Conservation (phyloP, 495 filamentous ascomycete genomes). For the Aspergillus cavernicola region DNA sequence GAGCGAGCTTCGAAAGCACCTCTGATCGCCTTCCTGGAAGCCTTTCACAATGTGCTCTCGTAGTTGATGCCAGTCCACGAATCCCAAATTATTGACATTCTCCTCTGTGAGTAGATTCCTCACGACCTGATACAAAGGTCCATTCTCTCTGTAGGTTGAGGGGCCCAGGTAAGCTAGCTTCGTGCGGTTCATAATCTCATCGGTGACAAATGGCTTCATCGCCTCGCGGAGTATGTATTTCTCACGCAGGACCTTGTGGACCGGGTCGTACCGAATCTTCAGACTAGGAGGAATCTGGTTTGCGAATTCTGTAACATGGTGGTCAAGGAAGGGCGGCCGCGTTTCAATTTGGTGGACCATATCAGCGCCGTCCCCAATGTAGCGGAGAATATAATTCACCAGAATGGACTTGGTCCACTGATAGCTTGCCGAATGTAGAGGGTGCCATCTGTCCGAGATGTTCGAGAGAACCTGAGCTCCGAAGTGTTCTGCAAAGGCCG, state of each 20-base stretch:
- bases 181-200: slow-evolving; percentile 44
- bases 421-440: slow-evolving; percentile 45
- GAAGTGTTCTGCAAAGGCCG: slow-evolving; percentile 17
- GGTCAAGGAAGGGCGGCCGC: slow-evolving; percentile 50
- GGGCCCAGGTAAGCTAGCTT: slow-evolving; percentile 47
- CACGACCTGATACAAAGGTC: slow-evolving; percentile 36
- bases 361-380: slow-evolving; percentile 49
- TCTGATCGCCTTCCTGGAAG: slow-evolving; percentile 26
- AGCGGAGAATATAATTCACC: slow-evolving; percentile 44
- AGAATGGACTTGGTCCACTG: slow-evolving; percentile 39
- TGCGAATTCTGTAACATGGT: slow-evolving; percentile 48
- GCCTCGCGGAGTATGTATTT: slow-evolving; percentile 53
- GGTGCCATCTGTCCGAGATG: slow-evolving; percentile 44
- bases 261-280: slow-evolving; percentile 40
- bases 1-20: slow-evolving; percentile 9
- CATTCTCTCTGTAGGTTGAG: slow-evolving; percentile 22
- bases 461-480: slow-evolving; percentile 23
- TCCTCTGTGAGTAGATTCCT: slow-evolving; percentile 34
- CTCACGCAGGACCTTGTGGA: slow-evolving; percentile 28
- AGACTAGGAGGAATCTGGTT: slow-evolving; percentile 46
- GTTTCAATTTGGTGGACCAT: slow-evolving; percentile 50
- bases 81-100: slow-evolving; percentile 43
- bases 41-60: slow-evolving; percentile 26
- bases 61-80: slow-evolving; percentile 21
- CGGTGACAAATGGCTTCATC: slow-evolving; percentile 44